These are phyloP conservation scores for Boletales sp. DNA, from an alignment of 768 basidiomycete genomes.

Conservation along the genomic window DNA sequence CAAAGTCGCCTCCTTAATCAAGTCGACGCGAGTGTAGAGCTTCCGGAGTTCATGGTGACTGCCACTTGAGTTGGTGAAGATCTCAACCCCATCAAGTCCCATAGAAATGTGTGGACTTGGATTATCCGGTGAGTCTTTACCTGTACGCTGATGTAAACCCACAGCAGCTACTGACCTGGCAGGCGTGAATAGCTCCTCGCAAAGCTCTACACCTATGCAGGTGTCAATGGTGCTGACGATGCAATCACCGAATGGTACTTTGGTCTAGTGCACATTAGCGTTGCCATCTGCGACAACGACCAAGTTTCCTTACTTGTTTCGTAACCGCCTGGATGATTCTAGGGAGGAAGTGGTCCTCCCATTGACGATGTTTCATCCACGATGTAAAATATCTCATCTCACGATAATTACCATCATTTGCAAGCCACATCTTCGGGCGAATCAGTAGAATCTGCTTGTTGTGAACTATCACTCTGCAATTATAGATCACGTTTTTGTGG, in stretches of 20 bases:
- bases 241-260: constrained; percentile 94
- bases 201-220: constrained; percentile 94
- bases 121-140: not conserved
- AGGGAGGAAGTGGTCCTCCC: constrained; percentile 91
- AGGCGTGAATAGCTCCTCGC: constrained; percentile 97
- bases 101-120: constrained; percentile 91
- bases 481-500: constrained; percentile 98
- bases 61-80: constrained; percentile 98
- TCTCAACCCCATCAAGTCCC: constrained; percentile 98
- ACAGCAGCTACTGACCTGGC: constrained; percentile 55
- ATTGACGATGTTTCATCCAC: constrained; percentile 85
- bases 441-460: constrained; percentile 88
- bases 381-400: constrained; percentile 89
- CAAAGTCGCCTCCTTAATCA: constrained; percentile 94
- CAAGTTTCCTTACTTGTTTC: constrained; percentile 57
- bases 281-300: not conserved
- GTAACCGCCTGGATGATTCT: constrained; percentile 86
- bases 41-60: constrained; percentile 99
- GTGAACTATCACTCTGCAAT: constrained; percentile 89
- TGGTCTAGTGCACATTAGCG: constrained; percentile 45
- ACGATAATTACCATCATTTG: constrained; percentile 97
- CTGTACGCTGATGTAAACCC: no score
- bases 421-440: constrained; percentile 99
- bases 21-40: constrained; percentile 82
- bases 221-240: constrained; percentile 92